phyloP scores from a whole-genome alignment of 2,329 filamentous ascomycete genomes.

The Microdochium paspali region DNA sequence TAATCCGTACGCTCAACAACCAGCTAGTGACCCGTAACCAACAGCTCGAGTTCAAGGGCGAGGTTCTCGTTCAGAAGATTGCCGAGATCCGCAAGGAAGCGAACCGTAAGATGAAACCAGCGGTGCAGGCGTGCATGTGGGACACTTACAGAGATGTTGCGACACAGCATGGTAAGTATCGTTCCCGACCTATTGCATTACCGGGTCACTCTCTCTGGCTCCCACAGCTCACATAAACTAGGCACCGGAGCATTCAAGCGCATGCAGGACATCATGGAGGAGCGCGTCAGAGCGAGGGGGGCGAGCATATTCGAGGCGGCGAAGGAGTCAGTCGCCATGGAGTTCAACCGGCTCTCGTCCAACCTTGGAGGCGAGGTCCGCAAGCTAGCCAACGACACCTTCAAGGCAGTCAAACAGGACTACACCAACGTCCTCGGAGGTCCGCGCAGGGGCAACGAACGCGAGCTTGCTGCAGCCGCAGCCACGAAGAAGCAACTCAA shows the following conservation, averaged over 20 bases:
- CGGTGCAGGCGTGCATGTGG: constrained; percentile 3
- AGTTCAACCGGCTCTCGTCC: not conserved
- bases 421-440: not conserved
- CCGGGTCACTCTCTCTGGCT: too few species aligned
- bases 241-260: too few species aligned
- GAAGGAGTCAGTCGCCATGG: not conserved
- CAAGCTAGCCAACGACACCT: not conserved
- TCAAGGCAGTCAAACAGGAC: not conserved
- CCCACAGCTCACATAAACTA: too few species aligned
- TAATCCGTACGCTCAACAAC: constrained; percentile 3
- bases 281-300: too few species aligned
- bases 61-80: constrained; percentile 1
- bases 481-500: not conserved
- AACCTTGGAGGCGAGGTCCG: not conserved
- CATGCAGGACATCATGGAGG: too few species aligned
- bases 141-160: constrained; percentile 4
- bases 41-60: constrained; percentile 1
- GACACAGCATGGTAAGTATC: constrained; percentile 3
- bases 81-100: constrained; percentile 5
- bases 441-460: not conserved
- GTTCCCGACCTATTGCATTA: not conserved
- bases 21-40: constrained; percentile 4
- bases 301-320: too few species aligned
- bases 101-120: constrained; percentile 4
- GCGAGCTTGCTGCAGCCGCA: not conserved